Base-by-base conservation (phyloP, 441 rosid genomes). In the Populus hybrid region DNA sequence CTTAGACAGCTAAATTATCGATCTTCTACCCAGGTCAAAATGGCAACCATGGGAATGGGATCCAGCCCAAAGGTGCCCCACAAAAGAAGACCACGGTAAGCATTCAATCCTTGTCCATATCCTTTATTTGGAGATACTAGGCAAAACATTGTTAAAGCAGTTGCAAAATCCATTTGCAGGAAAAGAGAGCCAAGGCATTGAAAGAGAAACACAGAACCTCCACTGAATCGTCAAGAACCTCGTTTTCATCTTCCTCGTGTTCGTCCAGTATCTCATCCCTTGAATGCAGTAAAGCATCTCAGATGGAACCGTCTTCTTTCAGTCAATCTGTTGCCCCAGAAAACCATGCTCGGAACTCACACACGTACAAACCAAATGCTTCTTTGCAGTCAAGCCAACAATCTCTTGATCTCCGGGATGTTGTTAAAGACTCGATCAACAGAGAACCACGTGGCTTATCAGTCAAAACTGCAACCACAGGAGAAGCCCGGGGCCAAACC, bases 231-330 rank as follows among this genome's bases (percentile, higher is more conserved):
- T 86, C 98, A 61, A 80, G 90, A 73, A 88, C 90, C 82, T 87
- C 96, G 0, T 86, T 86, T 83, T 91, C 98, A 29, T 90, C 97
- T 75, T 91, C 99, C 72, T 84, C 94, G 72, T 83, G 94, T 80
- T 92, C 98, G 12, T 93, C 97, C 2, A 92, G 89, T 82, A 84
- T 89, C 77, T 89, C 93, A 42, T 92, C 94, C 40, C 79, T 85
- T 3, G 95, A 92, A 70, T 84, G 84, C 81, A 87, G 83, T 64
- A 87, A 82, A 76, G 70, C 92, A 61, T 81, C 88, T 71, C 94
- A 84, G 76, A 76, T 70, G 31, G 92, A 92, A 68, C 81, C 87
- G 70, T 72, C 86, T 14, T 81, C 84, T 14, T 70, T 74, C 66
- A 81, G 78, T 69, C 90, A 84, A 74, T 71, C 72, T 70, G 78